A percentile compares a stretch with the other conserved stretches of the same genome.
phyloP scores from a whole-genome alignment of 1,284 basidiomycete genomes.

The Cutaneotrichosporon cyanovorans region DNA sequence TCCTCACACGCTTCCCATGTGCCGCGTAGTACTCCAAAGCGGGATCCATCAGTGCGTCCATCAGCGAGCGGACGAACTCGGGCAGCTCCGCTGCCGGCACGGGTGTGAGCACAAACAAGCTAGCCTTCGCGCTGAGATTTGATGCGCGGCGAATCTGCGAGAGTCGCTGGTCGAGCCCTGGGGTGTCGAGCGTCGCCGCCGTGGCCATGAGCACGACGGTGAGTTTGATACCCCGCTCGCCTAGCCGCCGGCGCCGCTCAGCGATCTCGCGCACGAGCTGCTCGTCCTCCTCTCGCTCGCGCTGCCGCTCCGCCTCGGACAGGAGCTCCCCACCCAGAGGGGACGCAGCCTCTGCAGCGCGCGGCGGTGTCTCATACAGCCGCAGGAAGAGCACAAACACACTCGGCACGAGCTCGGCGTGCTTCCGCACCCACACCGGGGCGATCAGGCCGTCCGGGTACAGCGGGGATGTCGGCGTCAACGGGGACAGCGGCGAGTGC shows the following conservation, averaged over 20 bases:
- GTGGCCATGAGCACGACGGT: constrained; percentile 91
- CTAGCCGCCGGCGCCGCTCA: constrained; percentile 65
- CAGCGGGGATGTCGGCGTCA: constrained; percentile 77
- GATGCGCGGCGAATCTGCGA: constrained; percentile 79
- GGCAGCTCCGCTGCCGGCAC: constrained; percentile 70
- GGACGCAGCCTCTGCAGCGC: not conserved
- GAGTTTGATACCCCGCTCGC: constrained; percentile 82
- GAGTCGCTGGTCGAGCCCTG: constrained; percentile 69
- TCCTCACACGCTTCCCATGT: constrained; percentile 80
- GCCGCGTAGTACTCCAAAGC: constrained; percentile 86
- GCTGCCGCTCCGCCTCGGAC: constrained; percentile 45
- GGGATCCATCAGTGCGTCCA: constrained; percentile 77
- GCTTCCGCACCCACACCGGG: constrained; percentile 94
- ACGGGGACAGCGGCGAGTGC: constrained; percentile 83
- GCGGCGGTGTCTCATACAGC: constrained; percentile 59
- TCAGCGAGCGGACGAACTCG: constrained; percentile 74
- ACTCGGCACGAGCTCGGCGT: constrained; percentile 78
- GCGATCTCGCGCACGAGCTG: constrained; percentile 71
- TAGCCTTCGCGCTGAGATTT: constrained; percentile 80
- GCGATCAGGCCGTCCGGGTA: constrained; percentile 92
- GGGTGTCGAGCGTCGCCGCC: constrained; percentile 72
- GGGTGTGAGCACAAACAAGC: constrained; percentile 88
- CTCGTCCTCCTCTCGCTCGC: constrained; percentile 64
- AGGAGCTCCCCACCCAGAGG: constrained; percentile 15
- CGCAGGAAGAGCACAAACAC: constrained; percentile 86